Percentiles rank a stretch among this genome's conserved stretches.
These are phyloP conservation scores for Solanum pennellii DNA, from an alignment of 257 asterid genomes.

Conservation along the genomic window DNA sequence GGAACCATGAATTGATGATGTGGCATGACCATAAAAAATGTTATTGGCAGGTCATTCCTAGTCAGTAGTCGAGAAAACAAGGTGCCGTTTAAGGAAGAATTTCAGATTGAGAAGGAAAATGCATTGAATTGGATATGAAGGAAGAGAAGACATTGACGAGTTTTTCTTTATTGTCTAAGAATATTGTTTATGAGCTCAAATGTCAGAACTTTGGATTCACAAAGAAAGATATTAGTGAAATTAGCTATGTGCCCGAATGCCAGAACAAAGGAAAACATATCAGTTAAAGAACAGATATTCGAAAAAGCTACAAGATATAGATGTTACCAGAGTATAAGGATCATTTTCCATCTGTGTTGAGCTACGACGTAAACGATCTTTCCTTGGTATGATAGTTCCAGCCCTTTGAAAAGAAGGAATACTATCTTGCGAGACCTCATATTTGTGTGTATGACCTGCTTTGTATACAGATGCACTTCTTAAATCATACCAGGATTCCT, in stretches of 20 bases:
- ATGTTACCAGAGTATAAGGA: slow-evolving; percentile 86
- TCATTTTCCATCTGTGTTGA: slow-evolving; percentile 93
- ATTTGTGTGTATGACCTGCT: slow-evolving; percentile 67
- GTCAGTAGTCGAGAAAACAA: neutral
- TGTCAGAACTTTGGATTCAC: neutral
- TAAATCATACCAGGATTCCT: slow-evolving; percentile 71
- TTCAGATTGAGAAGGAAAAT: neutral
- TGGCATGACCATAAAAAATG: neutral
- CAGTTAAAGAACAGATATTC: neutral
- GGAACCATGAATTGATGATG: neutral
- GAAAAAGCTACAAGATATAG: neutral
- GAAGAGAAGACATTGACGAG: neutral
- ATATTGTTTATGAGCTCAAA: neutral
- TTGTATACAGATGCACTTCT: slow-evolving; percentile 62
- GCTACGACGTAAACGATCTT: slow-evolving; percentile 86
- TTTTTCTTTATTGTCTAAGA: neutral
- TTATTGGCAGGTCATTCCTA: neutral
- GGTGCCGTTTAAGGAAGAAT: neutral
- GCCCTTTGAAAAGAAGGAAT: slow-evolving; percentile 90
- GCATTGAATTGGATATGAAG: neutral
- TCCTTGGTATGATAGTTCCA: slow-evolving; percentile 88
- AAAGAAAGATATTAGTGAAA: neutral
- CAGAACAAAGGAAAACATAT: neutral
- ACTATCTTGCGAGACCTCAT: slow-evolving; percentile 63
- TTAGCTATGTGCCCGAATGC: neutral